These are phyloP conservation scores for Microbotryomycetes sp. DNA, from an alignment of 1,284 basidiomycete genomes.

Conservation along the genomic window DNA sequence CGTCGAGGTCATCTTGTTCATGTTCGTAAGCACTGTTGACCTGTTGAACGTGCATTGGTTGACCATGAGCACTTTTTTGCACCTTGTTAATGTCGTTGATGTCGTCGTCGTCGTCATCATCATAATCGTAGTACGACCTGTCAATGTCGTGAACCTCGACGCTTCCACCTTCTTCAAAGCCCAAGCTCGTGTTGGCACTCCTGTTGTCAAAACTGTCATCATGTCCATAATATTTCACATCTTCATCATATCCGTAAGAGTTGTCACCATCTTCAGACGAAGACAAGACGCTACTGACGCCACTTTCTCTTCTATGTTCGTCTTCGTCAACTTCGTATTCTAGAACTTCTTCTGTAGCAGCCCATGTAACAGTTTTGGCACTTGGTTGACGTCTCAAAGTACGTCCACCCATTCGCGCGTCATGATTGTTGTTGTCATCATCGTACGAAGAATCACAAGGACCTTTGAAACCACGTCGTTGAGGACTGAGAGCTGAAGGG, in stretches of 20 bases:
- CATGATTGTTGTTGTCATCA: constrained; percentile 16
- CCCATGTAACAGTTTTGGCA: constrained; percentile 34
- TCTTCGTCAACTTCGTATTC: constrained; percentile 31
- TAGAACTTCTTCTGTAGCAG: constrained; percentile 34
- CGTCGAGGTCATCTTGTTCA: neutral
- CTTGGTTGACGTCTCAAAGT: constrained; percentile 23
- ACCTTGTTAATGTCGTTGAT: neutral
- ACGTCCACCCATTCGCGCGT: constrained; percentile 8
- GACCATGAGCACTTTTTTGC: neutral
- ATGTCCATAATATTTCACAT: constrained; percentile 5
- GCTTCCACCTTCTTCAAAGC: constrained; percentile 28
- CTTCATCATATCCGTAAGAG: neutral
- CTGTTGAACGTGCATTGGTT: too few relatives aligned
- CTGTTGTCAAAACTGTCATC: constrained; percentile 3
- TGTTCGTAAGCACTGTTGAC: neutral
- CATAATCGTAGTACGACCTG: neutral
- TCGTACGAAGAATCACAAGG: neutral
- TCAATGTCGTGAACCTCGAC: constrained; percentile 16
- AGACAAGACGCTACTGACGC: constrained; percentile 8
- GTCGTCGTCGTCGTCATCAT: neutral
- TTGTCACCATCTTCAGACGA: neutral
- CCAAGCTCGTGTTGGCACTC: constrained; percentile 5
- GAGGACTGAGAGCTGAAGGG: neutral
- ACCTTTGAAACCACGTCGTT: neutral
- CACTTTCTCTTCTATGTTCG: constrained; percentile 25